These are phyloP conservation scores for Metschnikowia hibisci DNA, from an alignment of 805 yeast genomes.

Conservation along the genomic window DNA sequence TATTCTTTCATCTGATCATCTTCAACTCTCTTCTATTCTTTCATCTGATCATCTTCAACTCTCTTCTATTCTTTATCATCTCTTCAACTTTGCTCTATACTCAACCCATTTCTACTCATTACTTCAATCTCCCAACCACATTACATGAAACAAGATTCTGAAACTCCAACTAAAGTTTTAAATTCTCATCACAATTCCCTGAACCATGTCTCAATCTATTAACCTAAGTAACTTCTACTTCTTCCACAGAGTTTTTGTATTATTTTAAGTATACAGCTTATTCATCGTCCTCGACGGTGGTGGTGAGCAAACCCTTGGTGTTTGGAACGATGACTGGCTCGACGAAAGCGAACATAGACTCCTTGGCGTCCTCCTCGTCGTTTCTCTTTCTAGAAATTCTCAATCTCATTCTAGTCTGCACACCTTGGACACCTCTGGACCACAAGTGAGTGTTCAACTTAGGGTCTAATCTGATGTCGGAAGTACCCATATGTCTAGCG, in stretches of 20 bases:
- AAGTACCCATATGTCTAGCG: slow-evolving; percentile 97
- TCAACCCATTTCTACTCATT: too few species aligned
- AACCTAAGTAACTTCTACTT: background rate
- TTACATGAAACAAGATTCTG: too few species aligned
- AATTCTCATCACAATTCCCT: too few species aligned
- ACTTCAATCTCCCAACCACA: too few species aligned
- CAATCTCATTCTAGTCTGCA: slow-evolving; percentile 95
- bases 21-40: too few species aligned
- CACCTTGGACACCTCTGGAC: slow-evolving; percentile 99
- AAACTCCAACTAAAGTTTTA: too few species aligned
- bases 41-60: too few species aligned
- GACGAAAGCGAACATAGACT: slow-evolving; percentile 95
- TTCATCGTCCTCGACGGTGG: slow-evolving; percentile 80
- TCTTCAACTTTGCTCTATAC: too few species aligned
- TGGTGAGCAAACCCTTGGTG: slow-evolving; percentile 96
- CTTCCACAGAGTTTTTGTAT: slow-evolving; percentile 16
- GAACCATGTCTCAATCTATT: too few species aligned
- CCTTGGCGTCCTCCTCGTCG: slow-evolving; percentile 99
- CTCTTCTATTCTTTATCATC: too few species aligned
- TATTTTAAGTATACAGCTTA: slow-evolving; percentile 23
- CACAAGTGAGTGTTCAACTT: slow-evolving; percentile 97
- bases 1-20: too few species aligned
- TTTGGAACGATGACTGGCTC: slow-evolving; percentile 95
- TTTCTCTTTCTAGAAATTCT: slow-evolving; percentile 99
- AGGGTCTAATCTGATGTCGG: slow-evolving; percentile 98